phyloP scores from a whole-genome alignment of 164 flowering plant genomes.

The Dillenia turbinata region DNA sequence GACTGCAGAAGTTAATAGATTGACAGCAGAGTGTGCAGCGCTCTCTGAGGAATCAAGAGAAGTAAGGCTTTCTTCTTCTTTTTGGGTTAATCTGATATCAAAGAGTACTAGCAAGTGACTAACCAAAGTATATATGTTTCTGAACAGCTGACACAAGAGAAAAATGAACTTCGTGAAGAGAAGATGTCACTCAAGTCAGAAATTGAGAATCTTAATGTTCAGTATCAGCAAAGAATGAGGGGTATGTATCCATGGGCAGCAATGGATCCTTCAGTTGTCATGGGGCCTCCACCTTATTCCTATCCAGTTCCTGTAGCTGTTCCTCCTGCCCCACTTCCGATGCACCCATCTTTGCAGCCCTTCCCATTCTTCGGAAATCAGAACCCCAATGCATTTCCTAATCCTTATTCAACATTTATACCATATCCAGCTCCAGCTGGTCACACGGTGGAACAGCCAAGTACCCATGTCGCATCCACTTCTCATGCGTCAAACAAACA shows the following conservation, averaged over 20 bases:
- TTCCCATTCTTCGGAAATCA: constrained; percentile 55
- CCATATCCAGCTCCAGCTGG: constrained; percentile 52
- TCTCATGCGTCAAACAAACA: constrained; percentile 50
- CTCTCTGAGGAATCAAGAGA: constrained; percentile 88
- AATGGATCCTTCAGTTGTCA: constrained; percentile 71
- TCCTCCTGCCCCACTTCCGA: constrained; percentile 63
- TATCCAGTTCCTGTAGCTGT: constrained; percentile 66
- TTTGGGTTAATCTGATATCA: background rate
- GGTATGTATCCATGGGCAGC: constrained; percentile 71
- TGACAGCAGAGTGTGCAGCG: constrained; percentile 63
- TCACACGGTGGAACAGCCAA: constrained; percentile 47
- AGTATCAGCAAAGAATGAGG: constrained; percentile 76
- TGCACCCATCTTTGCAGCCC: constrained; percentile 87
- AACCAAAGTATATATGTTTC: background rate
- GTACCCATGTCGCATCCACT: constrained; percentile 38
- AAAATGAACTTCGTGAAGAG: constrained; percentile 94
- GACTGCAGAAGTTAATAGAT: constrained; percentile 70
- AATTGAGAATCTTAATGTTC: constrained; percentile 66
- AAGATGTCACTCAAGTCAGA: constrained; percentile 77
- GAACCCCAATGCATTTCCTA: constrained; percentile 31
- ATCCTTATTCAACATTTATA: constrained; percentile 45
- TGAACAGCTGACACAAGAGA: constrained; percentile 81
- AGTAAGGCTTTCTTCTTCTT: constrained; percentile 31
- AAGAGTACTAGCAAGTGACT: background rate
- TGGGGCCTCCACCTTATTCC: constrained; percentile 73